These are phyloP conservation scores for Paecilomyces fulvus DNA, from an alignment of 2,329 filamentous ascomycete genomes.

Conservation along the genomic window DNA sequence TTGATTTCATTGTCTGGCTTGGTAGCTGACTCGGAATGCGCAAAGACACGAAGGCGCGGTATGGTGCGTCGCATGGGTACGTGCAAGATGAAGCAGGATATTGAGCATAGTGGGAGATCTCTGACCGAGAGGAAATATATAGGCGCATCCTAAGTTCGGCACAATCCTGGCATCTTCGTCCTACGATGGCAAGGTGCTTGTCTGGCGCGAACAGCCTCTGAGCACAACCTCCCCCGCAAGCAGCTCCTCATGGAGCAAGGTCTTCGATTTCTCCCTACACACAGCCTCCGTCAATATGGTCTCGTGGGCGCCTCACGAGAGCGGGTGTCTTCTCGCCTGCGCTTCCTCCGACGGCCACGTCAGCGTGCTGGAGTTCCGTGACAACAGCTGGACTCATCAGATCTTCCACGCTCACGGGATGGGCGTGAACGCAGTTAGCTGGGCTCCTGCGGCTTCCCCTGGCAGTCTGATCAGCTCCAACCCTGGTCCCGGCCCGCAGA, in stretches of 20 bases:
- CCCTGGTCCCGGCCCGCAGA: conserved; percentile 54
- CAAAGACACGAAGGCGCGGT: conserved; percentile 88
- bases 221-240: conserved; percentile 28
- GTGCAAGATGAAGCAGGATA: conserved; percentile 12
- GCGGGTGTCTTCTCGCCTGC: conserved; percentile 87
- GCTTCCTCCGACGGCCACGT: conserved; percentile 91
- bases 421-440: conserved; percentile 91
- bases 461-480: conserved; percentile 75
- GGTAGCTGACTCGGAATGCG: conserved; percentile 5
- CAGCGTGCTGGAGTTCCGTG: conserved; percentile 91
- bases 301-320: conserved; percentile 94
- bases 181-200: conserved; percentile 96
- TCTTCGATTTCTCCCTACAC: conserved; percentile 89
- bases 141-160: conserved; percentile 93
- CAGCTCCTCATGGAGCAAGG: conserved; percentile 64
- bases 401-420: conserved; percentile 88
- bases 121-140: conserved; percentile 2
- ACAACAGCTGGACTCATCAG: conserved; percentile 83
- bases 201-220: conserved; percentile 78
- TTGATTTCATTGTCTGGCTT: background rate
- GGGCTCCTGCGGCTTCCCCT: conserved; percentile 78
- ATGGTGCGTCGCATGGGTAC: conserved; percentile 89
- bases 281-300: conserved; percentile 96
- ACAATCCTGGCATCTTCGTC: conserved; percentile 92
- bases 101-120: conserved; percentile 5